Evolutionary conservation across 257 asterid species (phyloP).

Genomic region (Lycium barbarum): DNA sequence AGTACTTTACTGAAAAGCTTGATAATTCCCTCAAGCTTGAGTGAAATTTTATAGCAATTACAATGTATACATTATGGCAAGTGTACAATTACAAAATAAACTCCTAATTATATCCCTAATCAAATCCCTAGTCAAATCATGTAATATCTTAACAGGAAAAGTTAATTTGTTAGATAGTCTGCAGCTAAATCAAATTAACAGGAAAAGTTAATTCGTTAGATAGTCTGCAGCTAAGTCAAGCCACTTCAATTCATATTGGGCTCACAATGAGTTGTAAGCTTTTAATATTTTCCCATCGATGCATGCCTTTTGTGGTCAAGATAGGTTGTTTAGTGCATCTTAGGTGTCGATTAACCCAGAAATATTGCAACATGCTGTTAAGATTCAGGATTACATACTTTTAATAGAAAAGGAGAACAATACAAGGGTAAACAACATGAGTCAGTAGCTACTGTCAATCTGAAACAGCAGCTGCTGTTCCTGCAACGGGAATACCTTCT

Average conservation of each 20-base stretch:
- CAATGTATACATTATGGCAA: background rate
- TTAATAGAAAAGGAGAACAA: no score
- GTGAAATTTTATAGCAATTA: background rate
- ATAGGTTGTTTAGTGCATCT: background rate
- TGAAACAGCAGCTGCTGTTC: background rate
- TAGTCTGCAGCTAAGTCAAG: background rate
- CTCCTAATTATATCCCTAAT: background rate
- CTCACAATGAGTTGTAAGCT: background rate
- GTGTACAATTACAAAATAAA: background rate
- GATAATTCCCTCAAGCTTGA: background rate
- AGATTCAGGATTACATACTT: no score
- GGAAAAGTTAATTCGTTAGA: constrained; percentile 4
- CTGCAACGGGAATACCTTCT: background rate
- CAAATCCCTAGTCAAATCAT: background rate
- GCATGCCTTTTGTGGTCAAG: background rate
- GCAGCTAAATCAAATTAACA: background rate
- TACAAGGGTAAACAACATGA: background rate
- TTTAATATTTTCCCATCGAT: background rate
- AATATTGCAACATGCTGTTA: background rate
- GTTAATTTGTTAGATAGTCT: background rate
- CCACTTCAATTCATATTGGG: background rate
- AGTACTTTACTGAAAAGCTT: background rate
- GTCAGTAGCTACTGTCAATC: background rate
- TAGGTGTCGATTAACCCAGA: background rate
- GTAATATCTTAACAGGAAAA: background rate